These are phyloP conservation scores for Cyclotella baltica DNA, from an alignment of 108 stramenopile species.

Conservation along the genomic window DNA sequence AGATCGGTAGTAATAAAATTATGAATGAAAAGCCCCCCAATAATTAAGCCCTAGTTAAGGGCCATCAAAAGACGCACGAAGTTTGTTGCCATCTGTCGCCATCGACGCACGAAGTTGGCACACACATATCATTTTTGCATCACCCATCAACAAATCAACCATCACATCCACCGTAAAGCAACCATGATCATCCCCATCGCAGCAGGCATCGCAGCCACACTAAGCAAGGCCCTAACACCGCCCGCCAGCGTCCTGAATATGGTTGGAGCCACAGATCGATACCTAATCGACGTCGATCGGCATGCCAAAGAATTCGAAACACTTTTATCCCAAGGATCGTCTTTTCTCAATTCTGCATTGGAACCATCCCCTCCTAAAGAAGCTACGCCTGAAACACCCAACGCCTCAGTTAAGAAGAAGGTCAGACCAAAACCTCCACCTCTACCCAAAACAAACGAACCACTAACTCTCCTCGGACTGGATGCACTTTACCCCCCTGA, in stretches of 20 bases:
- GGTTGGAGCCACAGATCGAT: constrained; percentile 5
- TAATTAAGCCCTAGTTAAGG: no score
- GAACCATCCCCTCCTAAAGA: background rate
- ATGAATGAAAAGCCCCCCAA: no score
- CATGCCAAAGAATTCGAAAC: constrained; percentile 5
- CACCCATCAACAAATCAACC: no score
- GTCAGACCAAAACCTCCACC: background rate
- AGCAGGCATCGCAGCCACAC: constrained; percentile 12
- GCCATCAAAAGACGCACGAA: no score
- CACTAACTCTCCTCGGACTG: constrained; percentile 7
- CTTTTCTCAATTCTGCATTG: background rate
- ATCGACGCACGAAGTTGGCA: constrained; percentile 6
- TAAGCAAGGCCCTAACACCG: constrained; percentile 3
- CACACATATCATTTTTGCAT: background rate
- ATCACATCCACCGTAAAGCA: no score
- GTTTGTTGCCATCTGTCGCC: no score
- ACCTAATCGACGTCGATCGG: background rate
- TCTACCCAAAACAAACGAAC: constrained; percentile 11
- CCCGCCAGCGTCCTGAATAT: background rate
- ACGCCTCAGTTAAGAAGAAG: background rate
- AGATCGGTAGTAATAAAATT: no score
- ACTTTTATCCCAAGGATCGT: background rate
- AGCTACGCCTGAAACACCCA: background rate
- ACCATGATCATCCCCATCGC: constrained; percentile 13
- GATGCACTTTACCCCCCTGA: background rate